These are phyloP conservation scores for Cryptosporidium canis DNA, from an alignment of 169 alveolate genomes.

Conservation along the genomic window DNA sequence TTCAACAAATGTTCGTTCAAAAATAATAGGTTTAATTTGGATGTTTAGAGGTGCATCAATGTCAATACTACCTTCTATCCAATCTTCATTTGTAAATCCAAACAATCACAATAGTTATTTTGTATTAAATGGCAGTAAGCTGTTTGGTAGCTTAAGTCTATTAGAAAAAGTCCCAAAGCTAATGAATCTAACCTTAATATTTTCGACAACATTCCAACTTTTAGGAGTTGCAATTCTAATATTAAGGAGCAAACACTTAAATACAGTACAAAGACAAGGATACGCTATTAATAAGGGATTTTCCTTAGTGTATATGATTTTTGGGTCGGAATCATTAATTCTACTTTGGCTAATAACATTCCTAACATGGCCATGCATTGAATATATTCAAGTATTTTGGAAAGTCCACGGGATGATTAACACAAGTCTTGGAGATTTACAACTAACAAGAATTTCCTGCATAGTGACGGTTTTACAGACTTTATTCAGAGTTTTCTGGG, in stretches of 20 bases:
- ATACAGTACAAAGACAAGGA: neutral
- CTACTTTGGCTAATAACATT: conserved; percentile 59
- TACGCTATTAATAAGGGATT: neutral
- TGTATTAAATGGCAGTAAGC: neutral
- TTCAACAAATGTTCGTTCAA: neutral
- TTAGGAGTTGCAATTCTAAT: neutral
- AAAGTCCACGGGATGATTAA: conserved; percentile 43
- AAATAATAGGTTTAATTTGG: conserved; percentile 62
- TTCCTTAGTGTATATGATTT: neutral
- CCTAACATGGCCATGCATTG: conserved; percentile 55
- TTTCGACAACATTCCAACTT: conserved; percentile 8
- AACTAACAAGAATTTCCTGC: conserved; percentile 43
- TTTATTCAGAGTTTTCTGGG: conserved; percentile 46
- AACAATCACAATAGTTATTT: neutral
- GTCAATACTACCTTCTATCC: conserved; percentile 44
- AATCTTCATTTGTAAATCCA: conserved; percentile 35
- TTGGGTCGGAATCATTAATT: conserved; percentile 18
- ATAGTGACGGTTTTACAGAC: conserved; percentile 11
- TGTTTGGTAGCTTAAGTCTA: conserved; percentile 8
- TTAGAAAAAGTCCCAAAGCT: conserved; percentile 40
- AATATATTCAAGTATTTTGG: conserved; percentile 48
- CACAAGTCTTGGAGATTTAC: conserved; percentile 36
- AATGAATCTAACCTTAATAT: neutral
- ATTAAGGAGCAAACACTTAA: neutral
- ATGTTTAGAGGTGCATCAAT: conserved; percentile 50